phyloP scores from a whole-genome alignment of 257 asterid species.

The Lantana camara region DNA sequence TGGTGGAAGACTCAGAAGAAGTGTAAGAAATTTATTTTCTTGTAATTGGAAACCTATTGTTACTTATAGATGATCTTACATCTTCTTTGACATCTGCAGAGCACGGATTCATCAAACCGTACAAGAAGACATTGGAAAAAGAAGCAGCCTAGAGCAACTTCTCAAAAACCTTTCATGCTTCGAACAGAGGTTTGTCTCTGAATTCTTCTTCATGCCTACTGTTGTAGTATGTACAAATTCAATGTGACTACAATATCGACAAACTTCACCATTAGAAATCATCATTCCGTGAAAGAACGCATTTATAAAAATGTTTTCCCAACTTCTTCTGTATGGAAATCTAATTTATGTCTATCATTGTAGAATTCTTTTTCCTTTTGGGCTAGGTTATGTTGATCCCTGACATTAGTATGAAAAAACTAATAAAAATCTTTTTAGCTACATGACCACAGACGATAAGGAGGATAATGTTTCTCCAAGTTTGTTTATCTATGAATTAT shows the following conservation, averaged over 20 bases:
- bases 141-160: conserved; percentile 64
- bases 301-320: neutral
- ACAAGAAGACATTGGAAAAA: conserved; percentile 58
- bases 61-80: conserved; percentile 24
- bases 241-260: neutral
- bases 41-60: neutral
- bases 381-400: too few species aligned
- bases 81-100: conserved; percentile 45
- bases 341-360: neutral
- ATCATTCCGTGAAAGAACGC: conserved; percentile 8
- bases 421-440: neutral
- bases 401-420: neutral
- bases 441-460: neutral
- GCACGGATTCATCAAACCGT: conserved; percentile 61
- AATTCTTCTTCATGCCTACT: conserved; percentile 7
- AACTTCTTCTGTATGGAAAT: neutral
- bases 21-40: conserved; percentile 48
- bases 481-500: neutral
- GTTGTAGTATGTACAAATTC: neutral
- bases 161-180: conserved; percentile 89
- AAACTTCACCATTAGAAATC: neutral
- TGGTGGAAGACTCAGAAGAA: conserved; percentile 60
- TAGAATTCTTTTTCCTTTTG: too few species aligned
- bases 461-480: too few species aligned
- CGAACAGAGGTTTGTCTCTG: conserved; percentile 69